These are phyloP conservation scores for Neonectria sp. DNA, from an alignment of 2,329 filamentous ascomycete species.

Conservation along the genomic window DNA sequence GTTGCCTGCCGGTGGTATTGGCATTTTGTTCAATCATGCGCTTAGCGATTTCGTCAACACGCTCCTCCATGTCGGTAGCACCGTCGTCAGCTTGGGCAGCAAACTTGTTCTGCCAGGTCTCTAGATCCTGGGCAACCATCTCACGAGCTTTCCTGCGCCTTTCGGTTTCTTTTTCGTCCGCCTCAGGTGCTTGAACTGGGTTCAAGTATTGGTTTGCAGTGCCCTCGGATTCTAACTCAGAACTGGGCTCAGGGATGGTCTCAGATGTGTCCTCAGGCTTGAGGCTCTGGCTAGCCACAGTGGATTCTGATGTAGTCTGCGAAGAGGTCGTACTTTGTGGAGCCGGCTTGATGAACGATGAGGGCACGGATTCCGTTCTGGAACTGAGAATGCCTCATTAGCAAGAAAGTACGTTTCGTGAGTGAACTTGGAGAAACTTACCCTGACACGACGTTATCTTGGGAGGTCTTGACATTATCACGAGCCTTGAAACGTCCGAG, in stretches of 20 bases:
- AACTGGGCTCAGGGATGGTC: not conserved
- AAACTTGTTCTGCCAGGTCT: conserved; percentile 91
- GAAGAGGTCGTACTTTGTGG: conserved; percentile 48
- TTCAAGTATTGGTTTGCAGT: conserved; percentile 46
- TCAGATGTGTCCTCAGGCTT: conserved; percentile 26
- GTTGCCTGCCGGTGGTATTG: conserved; percentile 74
- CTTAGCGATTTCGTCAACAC: conserved; percentile 71
- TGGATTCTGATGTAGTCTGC: conserved; percentile 52
- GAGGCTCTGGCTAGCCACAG: conserved; percentile 29
- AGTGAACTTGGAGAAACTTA: conserved; percentile 3
- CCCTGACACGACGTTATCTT: conserved; percentile 36
- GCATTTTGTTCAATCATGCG: conserved; percentile 75
- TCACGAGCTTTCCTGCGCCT: conserved; percentile 72
- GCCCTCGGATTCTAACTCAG: conserved; percentile 48
- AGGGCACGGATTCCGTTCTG: conserved; percentile 46
- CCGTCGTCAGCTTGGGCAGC: conserved; percentile 88
- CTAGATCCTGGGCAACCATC: conserved; percentile 83
- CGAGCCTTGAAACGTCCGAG: conserved; percentile 79
- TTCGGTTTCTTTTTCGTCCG: conserved; percentile 66
- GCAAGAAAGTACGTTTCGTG: not conserved
- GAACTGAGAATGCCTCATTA: conserved; percentile 34
- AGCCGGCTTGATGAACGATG: conserved; percentile 54
- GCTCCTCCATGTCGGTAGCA: conserved; percentile 78
- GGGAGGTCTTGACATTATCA: conserved; percentile 54
- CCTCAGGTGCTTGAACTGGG: conserved; percentile 61